Conservation (phyloP, 805 yeast species). For the Blastobotrys attinorum region DNA sequence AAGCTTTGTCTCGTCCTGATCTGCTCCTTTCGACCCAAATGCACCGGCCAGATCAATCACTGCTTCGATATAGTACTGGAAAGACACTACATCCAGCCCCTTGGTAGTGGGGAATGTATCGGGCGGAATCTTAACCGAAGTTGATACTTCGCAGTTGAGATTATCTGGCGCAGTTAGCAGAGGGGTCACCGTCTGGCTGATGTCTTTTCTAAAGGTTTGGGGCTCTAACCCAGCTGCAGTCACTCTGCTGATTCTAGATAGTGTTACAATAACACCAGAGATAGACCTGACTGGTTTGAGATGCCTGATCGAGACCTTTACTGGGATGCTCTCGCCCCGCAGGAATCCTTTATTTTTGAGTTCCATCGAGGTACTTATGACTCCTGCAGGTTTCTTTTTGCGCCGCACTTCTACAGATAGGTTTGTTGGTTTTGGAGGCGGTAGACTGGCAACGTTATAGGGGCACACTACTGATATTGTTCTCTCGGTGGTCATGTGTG, state of each 20-base stretch:
- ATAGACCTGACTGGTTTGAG: conserved; percentile 60
- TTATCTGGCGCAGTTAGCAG: conserved; percentile 66
- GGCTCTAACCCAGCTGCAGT: conserved; percentile 47
- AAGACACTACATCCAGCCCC: conserved; percentile 62
- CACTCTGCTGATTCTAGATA: conserved; percentile 71
- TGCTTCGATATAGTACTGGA: conserved; percentile 80
- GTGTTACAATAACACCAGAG: conserved; percentile 68
- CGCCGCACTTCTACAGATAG: conserved; percentile 50
- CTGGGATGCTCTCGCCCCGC: conserved; percentile 72
- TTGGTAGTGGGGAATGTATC: conserved; percentile 81
- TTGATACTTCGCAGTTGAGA: conserved; percentile 46
- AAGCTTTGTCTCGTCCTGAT: conserved; percentile 10
- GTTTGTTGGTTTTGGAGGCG: conserved; percentile 58
- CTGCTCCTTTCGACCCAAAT: conserved; percentile 25
- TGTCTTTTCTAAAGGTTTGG: conserved; percentile 70
- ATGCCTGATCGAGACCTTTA: conserved; percentile 59
- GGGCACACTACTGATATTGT: conserved; percentile 59
- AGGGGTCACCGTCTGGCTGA: conserved; percentile 70
- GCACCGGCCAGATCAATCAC: conserved; percentile 71
- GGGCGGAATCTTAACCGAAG: conserved; percentile 65
- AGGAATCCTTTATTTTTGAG: conserved; percentile 60
- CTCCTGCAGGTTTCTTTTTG: conserved; percentile 33
- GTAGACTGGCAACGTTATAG: conserved; percentile 58
- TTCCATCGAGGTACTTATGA: conserved; percentile 34
- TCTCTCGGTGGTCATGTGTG: conserved; percentile 40